These are phyloP conservation scores for Tripidium arundinaceum DNA, from an alignment of 202 grass and related monocot genomes.

Conservation along the genomic window DNA sequence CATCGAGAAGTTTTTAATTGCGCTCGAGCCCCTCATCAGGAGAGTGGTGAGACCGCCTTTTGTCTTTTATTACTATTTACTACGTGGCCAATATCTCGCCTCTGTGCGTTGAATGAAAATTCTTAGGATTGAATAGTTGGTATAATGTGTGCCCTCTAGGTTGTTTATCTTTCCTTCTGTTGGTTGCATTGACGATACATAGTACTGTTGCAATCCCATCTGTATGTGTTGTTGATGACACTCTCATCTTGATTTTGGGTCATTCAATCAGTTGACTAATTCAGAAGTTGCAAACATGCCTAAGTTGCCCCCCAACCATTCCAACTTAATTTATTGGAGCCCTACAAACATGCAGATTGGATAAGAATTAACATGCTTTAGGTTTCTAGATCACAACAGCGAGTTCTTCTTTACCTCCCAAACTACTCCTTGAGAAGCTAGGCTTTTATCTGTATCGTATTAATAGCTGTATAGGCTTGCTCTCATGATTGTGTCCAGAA, in stretches of 20 bases:
- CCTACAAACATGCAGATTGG: not conserved
- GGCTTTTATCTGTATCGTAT: not conserved
- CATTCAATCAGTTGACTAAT: not conserved
- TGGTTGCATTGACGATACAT: not conserved
- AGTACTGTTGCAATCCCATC: too few relatives aligned
- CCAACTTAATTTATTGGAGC: not conserved
- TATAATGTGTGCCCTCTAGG: not conserved
- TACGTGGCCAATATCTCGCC: not conserved
- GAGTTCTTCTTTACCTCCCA: not conserved
- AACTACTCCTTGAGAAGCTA: not conserved
- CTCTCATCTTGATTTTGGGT: not conserved
- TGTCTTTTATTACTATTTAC: not conserved
- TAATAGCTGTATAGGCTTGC: not conserved
- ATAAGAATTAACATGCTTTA: not conserved
- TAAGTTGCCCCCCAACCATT: not conserved
- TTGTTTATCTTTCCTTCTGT: not conserved
- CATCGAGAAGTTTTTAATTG: slow-evolving; percentile 45
- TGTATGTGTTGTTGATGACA: too few relatives aligned
- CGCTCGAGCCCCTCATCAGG: slow-evolving; percentile 49
- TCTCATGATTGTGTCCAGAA: not conserved
- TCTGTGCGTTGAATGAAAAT: not conserved
- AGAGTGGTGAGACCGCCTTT: slow-evolving; percentile 40
- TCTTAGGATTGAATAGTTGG: not conserved
- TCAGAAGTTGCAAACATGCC: not conserved
- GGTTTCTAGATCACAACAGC: not conserved